phyloP scores from a whole-genome alignment of 495 filamentous ascomycete species.

The Lasiosphaeria miniovina region DNA sequence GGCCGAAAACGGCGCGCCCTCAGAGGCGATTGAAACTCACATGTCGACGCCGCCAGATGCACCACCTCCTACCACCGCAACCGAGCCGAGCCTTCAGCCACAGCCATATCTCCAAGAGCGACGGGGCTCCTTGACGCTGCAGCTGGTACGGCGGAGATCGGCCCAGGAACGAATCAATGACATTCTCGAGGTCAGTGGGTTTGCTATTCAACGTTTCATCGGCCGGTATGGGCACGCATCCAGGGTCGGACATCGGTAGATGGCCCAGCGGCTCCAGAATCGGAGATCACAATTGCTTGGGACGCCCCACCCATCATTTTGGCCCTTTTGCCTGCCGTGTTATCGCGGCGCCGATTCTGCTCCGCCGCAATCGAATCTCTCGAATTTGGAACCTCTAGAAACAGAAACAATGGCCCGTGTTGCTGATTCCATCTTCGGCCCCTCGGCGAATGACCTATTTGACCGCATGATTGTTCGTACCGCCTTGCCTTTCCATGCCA shows the following conservation, averaged over 20 bases:
- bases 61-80: not conserved
- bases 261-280: not conserved
- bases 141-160: conserved; percentile 25
- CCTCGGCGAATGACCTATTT: conserved; percentile 20
- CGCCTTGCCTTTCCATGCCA: conserved; percentile 1
- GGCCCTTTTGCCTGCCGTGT: not conserved
- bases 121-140: conserved; percentile 11
- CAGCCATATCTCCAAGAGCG: not conserved
- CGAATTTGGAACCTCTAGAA: not conserved
- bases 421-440: conserved; percentile 19
- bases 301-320: not conserved
- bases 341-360: not conserved
- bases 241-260: too few species aligned
- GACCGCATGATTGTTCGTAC: conserved; percentile 23
- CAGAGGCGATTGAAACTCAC: too few species aligned
- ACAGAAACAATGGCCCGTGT: conserved; percentile 16
- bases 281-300: not conserved
- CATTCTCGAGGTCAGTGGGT: conserved; percentile 44
- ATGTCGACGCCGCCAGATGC: not conserved
- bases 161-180: conserved; percentile 40
- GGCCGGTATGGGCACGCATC: not conserved
- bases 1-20: not conserved
- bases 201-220: not conserved
- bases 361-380: not conserved
- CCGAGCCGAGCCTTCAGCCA: not conserved